Evolutionary conservation across 192 early-diverging fungal genomes (phyloP).

Genomic region (Piromyces finnis): DNA sequence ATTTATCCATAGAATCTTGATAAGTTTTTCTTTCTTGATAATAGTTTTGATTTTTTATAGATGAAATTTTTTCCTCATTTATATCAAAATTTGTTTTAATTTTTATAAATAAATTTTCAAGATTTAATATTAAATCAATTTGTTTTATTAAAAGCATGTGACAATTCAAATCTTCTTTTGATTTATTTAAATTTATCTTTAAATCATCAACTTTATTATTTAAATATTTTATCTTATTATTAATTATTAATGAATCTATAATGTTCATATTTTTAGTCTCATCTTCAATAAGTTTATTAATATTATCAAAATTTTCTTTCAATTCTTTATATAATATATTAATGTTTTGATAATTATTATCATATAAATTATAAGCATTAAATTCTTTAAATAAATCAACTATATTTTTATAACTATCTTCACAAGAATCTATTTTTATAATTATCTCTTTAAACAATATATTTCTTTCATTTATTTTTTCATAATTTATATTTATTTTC

Average conservation of each 20-base stretch:
- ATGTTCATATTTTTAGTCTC: background rate
- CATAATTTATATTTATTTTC: background rate
- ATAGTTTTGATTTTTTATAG: background rate
- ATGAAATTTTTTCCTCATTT: background rate
- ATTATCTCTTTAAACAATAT: background rate
- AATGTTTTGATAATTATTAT: background rate
- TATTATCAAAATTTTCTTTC: background rate
- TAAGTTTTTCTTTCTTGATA: background rate
- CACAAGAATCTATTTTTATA: background rate
- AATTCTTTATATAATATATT: background rate
- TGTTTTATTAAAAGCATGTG: background rate
- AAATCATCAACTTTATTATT: background rate
- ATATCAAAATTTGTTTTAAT: background rate
- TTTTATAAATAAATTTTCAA: background rate
- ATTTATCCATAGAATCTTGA: background rate
- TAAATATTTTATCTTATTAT: background rate
- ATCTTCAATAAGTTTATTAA: background rate
- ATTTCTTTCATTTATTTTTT: background rate
- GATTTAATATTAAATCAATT: background rate
- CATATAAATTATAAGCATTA: background rate
- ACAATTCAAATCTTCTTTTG: background rate
- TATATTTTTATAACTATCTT: background rate
- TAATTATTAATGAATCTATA: background rate
- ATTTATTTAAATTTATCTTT: background rate
- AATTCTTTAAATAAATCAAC: background rate